Evolutionary conservation across 306 rosid genomes (phyloP).

Genomic region (Styphnolobium japonicum): DNA sequence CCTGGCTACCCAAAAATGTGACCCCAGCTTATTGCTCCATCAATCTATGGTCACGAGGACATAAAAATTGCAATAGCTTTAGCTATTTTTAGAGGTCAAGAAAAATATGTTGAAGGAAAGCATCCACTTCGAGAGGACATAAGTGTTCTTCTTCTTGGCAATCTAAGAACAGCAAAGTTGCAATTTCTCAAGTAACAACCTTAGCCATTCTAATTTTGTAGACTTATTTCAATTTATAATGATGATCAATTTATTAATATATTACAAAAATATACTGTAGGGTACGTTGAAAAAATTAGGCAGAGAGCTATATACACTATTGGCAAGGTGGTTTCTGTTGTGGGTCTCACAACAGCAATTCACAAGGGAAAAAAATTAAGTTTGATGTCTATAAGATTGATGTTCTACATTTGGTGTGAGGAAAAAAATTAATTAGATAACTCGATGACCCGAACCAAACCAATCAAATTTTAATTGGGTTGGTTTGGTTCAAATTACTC

Average conservation of each 20-base stretch:
- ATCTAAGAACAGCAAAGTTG: slow-evolving; percentile 98
- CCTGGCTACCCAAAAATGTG: no score
- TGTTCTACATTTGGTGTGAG: no score
- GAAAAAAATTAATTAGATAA: no score
- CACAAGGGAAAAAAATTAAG: no score
- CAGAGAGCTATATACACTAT: slow-evolving; percentile 98
- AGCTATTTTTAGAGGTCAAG: slow-evolving; percentile 98
- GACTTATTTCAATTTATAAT: not conserved
- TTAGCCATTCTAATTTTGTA: not conserved
- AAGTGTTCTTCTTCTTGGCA: slow-evolving; percentile 92
- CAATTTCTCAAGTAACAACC: slow-evolving; percentile 94
- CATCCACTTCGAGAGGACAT: slow-evolving; percentile 90
- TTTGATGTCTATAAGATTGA: no score
- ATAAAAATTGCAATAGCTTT: slow-evolving; percentile 95
- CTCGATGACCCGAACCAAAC: no score
- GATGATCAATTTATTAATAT: not conserved
- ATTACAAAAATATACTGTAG: slow-evolving; percentile 5
- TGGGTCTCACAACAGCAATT: slow-evolving; percentile 98
- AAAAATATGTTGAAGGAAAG: slow-evolving; percentile 87
- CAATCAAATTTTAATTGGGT: no score
- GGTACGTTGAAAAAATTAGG: slow-evolving; percentile 97
- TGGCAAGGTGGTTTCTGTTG: slow-evolving; percentile 99
- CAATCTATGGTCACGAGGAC: slow-evolving; percentile 94
- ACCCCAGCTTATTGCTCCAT: slow-evolving; percentile 96
- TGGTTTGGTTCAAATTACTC: no score